Conservation (phyloP, 2,329 filamentous ascomycete species). For the Calonectria pseudoreteaudii region DNA sequence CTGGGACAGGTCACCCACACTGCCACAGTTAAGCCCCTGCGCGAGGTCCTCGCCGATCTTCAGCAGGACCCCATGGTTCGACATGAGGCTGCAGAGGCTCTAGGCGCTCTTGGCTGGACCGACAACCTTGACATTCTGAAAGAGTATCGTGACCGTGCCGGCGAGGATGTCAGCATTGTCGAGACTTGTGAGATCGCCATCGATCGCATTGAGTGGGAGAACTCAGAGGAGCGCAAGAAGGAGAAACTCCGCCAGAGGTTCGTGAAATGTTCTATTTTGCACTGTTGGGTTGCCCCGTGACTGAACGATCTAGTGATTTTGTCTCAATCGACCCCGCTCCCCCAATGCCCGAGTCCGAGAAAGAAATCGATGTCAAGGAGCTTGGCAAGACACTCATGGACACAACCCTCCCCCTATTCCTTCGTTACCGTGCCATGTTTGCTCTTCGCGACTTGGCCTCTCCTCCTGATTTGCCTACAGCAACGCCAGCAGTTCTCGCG, state of each 20-base stretch:
- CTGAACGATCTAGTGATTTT: slow-evolving; percentile 78
- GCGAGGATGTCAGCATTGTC: slow-evolving; percentile 83
- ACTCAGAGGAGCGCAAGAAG: slow-evolving; percentile 74
- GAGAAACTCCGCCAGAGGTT: slow-evolving; percentile 89
- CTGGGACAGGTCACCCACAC: slow-evolving; percentile 88
- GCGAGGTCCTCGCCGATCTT: slow-evolving; percentile 79
- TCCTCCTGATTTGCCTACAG: slow-evolving; percentile 89
- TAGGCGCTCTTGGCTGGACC: slow-evolving; percentile 85
- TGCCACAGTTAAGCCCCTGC: slow-evolving; percentile 79
- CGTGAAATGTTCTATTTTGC: slow-evolving; percentile 37
- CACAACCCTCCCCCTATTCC: slow-evolving; percentile 82
- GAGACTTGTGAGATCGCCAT: slow-evolving; percentile 99
- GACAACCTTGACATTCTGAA: slow-evolving; percentile 80
- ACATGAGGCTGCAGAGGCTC: slow-evolving; percentile 95
- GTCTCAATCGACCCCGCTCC: slow-evolving; percentile 95
- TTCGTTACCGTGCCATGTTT: slow-evolving; percentile 98
- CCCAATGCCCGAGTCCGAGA: slow-evolving; percentile 78
- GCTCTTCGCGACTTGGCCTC: slow-evolving; percentile 94
- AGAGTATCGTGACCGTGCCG: slow-evolving; percentile 77
- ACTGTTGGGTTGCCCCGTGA: slow-evolving; percentile 33
- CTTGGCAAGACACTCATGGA: slow-evolving; percentile 85
- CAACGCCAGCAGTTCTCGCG: slow-evolving; percentile 86
- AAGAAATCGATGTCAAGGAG: slow-evolving; percentile 80
- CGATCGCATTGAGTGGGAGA: slow-evolving; percentile 93
- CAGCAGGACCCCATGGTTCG: slow-evolving; percentile 95